Percentiles rank a stretch among this genome's conserved stretches.
Evolutionary conservation across 2,329 filamentous ascomycete genomes (phyloP).

Genomic region (Teratosphaeria pseudoeucalypti): DNA sequence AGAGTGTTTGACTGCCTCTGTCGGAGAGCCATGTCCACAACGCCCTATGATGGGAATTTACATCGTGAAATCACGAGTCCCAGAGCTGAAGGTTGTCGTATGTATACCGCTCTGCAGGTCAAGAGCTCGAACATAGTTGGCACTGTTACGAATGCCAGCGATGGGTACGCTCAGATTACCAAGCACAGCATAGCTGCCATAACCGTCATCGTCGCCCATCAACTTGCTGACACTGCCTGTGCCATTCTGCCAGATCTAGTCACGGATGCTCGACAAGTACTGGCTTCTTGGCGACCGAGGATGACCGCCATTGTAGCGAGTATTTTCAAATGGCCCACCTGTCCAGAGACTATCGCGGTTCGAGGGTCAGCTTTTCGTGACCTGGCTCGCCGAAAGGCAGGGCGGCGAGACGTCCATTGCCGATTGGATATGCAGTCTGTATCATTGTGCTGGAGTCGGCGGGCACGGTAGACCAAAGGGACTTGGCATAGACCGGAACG

Average conservation of each 20-base stretch:
- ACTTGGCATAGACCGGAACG: not conserved
- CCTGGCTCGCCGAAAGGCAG: constrained; percentile 36
- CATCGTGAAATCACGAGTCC: constrained; percentile 23
- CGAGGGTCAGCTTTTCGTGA: constrained; percentile 33
- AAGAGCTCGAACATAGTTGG: constrained; percentile 33
- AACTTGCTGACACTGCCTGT: constrained; percentile 36
- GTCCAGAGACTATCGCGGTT: constrained; percentile 44
- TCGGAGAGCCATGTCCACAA: not conserved
- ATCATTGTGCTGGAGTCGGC: constrained; percentile 6
- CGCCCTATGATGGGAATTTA: not conserved
- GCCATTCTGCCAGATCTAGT: constrained; percentile 40
- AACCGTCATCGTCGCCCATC: constrained; percentile 31
- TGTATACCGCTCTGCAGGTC: constrained; percentile 36
- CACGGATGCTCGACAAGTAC: constrained; percentile 33
- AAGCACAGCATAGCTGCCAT: constrained; percentile 39
- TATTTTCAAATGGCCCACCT: constrained; percentile 39
- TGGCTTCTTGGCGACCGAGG: constrained; percentile 24
- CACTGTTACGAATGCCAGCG: constrained; percentile 19
- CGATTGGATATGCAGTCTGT: constrained; percentile 33
- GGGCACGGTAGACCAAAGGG: constrained; percentile 6
- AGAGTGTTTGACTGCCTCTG: constrained; percentile 30
- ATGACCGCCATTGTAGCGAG: constrained; percentile 39
- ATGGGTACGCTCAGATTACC: constrained; percentile 37
- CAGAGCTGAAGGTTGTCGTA: constrained; percentile 17
- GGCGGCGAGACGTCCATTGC: constrained; percentile 37